Base-by-base conservation (phyloP, 257 asterid genomes). In the Penstemon barbatus region DNA sequence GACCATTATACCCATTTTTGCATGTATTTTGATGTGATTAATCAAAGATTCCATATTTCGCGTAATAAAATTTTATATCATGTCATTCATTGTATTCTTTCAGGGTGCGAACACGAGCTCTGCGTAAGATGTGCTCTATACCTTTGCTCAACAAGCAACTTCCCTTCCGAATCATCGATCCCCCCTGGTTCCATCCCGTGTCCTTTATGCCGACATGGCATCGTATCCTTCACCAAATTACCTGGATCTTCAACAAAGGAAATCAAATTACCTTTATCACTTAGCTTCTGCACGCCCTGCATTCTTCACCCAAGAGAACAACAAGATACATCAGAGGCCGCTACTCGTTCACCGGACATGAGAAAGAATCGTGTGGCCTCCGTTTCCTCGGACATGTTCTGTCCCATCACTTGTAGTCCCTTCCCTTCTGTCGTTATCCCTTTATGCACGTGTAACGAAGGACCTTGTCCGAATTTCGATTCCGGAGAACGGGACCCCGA, bases 41-140 rank as follows among this genome's bases (percentile, higher is more conserved):
- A 49, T 5, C 15, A 9, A 13, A 11, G n/a, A 49, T 10, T 10
- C 15, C 11, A 15, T 38, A 19, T 0, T 7, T 2, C 55, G 3
- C 45, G 11, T 55, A 11, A 12, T 15, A 8, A 52, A 52, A 18
- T 19, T 57, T 74, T 51, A 15, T n/a, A 39, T 53, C 44, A 48
- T 48, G 48, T 15, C 18, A 15, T 5, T 12, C n/a, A 45, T 25
- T 25, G 33, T 25, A 1, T 25, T 59, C 55, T 71, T 77, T 57
- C 91, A 93, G 99, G 99, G 39, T 93, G 99, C 61, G 79, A 82
- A 9, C 99, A 93, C 55, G 92, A 84, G 75, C 87, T 93, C 48
- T 93, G 99, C 58, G 95, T 88, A 54, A 88, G 89, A 79, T 93
- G 99, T 42, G 97, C 99, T 54, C 89, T 93, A 65, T 90, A 88